phyloP scores from a whole-genome alignment of 2,329 filamentous ascomycete genomes.

The Endocalyx cinctus region DNA sequence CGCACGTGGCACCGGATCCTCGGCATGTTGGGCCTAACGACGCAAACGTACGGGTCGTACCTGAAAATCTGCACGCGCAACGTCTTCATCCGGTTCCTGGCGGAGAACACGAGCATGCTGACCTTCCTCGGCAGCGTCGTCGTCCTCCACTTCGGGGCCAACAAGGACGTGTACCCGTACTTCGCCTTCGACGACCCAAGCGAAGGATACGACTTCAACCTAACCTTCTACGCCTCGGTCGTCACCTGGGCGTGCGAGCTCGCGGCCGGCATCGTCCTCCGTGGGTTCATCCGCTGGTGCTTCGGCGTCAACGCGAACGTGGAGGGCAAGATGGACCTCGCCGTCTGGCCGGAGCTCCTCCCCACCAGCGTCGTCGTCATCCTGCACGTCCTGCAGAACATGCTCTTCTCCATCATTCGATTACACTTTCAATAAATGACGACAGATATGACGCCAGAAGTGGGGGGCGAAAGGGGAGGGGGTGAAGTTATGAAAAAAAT shows the following conservation, averaged over 20 bases:
- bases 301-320: constrained; percentile 59
- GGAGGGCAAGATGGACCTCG: constrained; percentile 61
- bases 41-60: constrained; percentile 58
- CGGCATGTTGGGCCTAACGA: constrained; percentile 48
- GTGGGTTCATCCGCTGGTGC: constrained; percentile 51
- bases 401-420: constrained; percentile 66
- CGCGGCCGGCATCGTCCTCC: constrained; percentile 54
- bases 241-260: constrained; percentile 67
- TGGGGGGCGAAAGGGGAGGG: not conserved
- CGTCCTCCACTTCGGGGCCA: constrained; percentile 62
- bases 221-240: constrained; percentile 59
- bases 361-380: constrained; percentile 62
- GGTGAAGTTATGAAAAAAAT: too few species aligned
- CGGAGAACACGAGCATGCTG: constrained; percentile 66
- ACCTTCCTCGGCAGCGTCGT: constrained; percentile 61
- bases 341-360: constrained; percentile 62
- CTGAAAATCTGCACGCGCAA: constrained; percentile 63
- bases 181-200: constrained; percentile 56
- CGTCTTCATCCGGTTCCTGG: constrained; percentile 62
- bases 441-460: too few species aligned
- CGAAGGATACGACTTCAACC: constrained; percentile 54
- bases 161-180: constrained; percentile 66
- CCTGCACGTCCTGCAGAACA: constrained; percentile 66
- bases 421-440: constrained; percentile 51
- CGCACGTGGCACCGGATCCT: constrained; percentile 52